These are phyloP conservation scores for Lunasporangiospora selenospora DNA, from an alignment of 192 early-diverging fungal genomes.

Conservation along the genomic window DNA sequence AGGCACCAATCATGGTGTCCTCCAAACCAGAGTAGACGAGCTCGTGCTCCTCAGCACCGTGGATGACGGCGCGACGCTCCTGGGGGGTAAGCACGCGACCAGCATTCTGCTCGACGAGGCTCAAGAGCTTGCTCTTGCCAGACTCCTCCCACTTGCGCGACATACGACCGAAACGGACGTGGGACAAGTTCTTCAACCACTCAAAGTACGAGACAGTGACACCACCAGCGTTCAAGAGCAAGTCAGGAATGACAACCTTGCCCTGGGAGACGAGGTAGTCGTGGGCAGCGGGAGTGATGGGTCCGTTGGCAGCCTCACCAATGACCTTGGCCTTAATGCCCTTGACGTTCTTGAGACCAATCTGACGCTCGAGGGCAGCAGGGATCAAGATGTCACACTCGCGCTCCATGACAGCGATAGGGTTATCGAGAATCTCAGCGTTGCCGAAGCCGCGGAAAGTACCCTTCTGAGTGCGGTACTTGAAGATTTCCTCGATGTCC, in stretches of 20 bases:
- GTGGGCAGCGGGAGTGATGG: conserved; percentile 77
- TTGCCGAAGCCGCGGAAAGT: conserved; percentile 71
- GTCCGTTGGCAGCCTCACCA: conserved; percentile 86
- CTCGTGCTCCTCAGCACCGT: conserved; percentile 86
- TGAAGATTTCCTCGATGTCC: conserved; percentile 69
- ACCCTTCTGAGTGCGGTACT: conserved; percentile 66
- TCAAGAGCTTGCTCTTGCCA: conserved; percentile 72
- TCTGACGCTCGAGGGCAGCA: conserved; percentile 83
- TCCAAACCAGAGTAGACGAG: conserved; percentile 86
- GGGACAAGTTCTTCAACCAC: conserved; percentile 88
- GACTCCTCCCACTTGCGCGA: conserved; percentile 84
- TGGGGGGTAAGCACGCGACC: conserved; percentile 74
- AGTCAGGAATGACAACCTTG: conserved; percentile 73
- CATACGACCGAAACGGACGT: conserved; percentile 87
- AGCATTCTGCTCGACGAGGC: conserved; percentile 76
- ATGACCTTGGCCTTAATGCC: conserved; percentile 81
- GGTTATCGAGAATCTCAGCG: conserved; percentile 64
- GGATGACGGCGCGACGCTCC: conserved; percentile 78
- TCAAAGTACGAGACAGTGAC: conserved; percentile 81
- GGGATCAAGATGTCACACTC: conserved; percentile 87
- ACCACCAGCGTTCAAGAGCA: conserved; percentile 83
- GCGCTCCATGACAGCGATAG: conserved; percentile 65
- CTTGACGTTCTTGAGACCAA: conserved; percentile 74
- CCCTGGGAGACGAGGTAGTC: conserved; percentile 67
- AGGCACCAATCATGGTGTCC: conserved; percentile 87